Conservation (phyloP, 2,329 filamentous ascomycete species). For the Lasiodiplodia gonubiensis region DNA sequence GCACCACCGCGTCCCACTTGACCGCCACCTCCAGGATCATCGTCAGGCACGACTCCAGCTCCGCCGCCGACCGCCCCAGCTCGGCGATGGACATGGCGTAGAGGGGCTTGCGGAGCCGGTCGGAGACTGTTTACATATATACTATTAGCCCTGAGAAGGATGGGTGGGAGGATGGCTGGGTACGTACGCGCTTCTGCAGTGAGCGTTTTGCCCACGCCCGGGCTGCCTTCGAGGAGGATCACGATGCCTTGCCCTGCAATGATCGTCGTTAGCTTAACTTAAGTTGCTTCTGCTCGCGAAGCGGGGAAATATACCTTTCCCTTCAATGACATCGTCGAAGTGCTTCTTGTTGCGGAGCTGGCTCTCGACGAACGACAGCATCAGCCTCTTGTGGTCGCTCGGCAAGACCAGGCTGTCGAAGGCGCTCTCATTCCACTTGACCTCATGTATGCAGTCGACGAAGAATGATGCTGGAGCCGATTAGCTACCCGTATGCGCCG, state of each 20-base stretch:
- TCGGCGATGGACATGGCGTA: conserved; percentile 56
- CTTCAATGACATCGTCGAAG: conserved; percentile 42
- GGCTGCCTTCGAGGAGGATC: conserved; percentile 24
- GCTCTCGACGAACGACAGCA: conserved; percentile 37
- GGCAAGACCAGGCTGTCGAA: conserved; percentile 41
- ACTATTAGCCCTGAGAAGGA: too few species aligned
- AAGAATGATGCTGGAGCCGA: not conserved
- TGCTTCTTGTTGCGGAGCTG: conserved; percentile 32
- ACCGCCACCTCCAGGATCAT: conserved; percentile 56
- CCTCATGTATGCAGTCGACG: conserved; percentile 37
- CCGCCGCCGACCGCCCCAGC: conserved; percentile 52
- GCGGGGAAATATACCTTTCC: conserved; percentile 35
- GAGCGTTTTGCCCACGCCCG: conserved; percentile 27
- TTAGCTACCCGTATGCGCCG: not conserved
- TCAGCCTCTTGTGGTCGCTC: conserved; percentile 38
- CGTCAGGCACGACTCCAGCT: conserved; percentile 56
- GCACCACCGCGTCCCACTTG: conserved; percentile 58
- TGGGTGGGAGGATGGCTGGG: not conserved
- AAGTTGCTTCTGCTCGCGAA: too few species aligned
- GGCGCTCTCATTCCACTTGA: conserved; percentile 39
- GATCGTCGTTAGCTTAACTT: not conserved
- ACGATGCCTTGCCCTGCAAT: conserved; percentile 21
- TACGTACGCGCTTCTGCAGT: conserved; percentile 23
- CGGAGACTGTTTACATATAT: too few species aligned
- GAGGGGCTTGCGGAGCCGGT: conserved; percentile 49